Conservation (phyloP, 352 stramenopile species). For the Thalassiosira ordinaria region DNA sequence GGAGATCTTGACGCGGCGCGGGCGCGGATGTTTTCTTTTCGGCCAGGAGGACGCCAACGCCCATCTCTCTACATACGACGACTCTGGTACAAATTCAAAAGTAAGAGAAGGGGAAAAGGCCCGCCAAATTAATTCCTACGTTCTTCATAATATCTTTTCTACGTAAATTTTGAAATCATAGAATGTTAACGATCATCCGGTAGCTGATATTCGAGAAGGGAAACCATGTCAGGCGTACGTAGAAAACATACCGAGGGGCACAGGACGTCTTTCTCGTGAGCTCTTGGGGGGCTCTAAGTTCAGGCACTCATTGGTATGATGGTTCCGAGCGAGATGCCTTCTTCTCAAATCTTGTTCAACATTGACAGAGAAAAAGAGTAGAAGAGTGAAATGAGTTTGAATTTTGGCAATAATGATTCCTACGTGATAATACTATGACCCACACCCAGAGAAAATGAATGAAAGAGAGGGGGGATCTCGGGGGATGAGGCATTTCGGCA, state of each 20-base stretch:
- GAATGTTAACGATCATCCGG: not conserved
- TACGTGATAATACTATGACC: too few species aligned
- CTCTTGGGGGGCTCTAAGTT: not conserved
- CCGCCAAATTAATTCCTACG: not conserved
- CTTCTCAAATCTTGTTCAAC: too few species aligned
- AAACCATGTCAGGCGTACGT: not conserved
- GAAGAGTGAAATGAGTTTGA: too few species aligned
- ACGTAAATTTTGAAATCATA: not conserved
- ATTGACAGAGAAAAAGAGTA: too few species aligned
- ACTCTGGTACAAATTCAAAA: not conserved
- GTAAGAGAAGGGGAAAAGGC: not conserved
- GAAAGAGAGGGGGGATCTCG: too few species aligned
- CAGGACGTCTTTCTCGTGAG: not conserved
- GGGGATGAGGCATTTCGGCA: too few species aligned
- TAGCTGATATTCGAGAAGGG: not conserved
- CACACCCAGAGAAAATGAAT: too few species aligned
- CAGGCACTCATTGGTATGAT: not conserved
- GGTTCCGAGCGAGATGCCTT: not conserved
- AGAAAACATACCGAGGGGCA: not conserved
- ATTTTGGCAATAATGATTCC: too few species aligned
- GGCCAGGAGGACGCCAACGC: not conserved
- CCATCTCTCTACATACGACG: not conserved
- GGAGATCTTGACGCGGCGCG: too few species aligned
- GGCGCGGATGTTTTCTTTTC: not conserved
- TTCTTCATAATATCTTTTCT: not conserved